phyloP scores from a whole-genome alignment of 352 stramenopile genomes.

The Phytophthora multivora region DNA sequence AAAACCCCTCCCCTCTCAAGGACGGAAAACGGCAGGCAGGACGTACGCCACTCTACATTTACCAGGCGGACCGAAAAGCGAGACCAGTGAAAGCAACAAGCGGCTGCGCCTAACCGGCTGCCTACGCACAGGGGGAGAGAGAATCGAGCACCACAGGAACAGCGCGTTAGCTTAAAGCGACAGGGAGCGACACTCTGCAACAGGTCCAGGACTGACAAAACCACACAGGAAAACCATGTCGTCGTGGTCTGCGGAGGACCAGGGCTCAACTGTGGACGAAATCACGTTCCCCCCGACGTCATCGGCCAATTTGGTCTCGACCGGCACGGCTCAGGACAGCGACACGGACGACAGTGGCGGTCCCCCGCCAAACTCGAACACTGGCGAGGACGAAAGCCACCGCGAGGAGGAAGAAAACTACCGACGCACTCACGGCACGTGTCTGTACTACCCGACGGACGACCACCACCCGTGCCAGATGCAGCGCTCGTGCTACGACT shows the following conservation, averaged over 20 bases:
- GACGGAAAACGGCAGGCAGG: not conserved
- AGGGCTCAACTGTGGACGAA: slow-evolving; percentile 24
- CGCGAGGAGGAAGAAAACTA: slow-evolving; percentile 10
- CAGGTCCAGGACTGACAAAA: not conserved
- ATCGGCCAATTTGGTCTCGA: slow-evolving; percentile 14
- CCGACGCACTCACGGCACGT: slow-evolving; percentile 42
- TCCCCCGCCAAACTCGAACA: not conserved
- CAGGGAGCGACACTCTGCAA: not conserved
- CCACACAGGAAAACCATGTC: slow-evolving; percentile 20
- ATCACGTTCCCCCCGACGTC: slow-evolving; percentile 29
- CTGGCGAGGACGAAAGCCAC: not conserved
- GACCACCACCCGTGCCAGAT: slow-evolving; percentile 43
- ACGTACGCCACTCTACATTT: slow-evolving; percentile 12
- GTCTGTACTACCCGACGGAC: slow-evolving; percentile 44
- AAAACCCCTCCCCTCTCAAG: not conserved
- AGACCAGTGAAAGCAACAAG: no score
- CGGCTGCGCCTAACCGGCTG: no score
- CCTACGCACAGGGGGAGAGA: slow-evolving; percentile 2
- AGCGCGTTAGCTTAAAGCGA: not conserved
- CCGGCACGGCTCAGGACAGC: not conserved
- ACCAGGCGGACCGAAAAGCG: not conserved
- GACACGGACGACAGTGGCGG: slow-evolving; percentile 15
- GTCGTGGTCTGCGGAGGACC: slow-evolving; percentile 27
- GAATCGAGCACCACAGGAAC: not conserved
- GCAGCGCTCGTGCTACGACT: slow-evolving; percentile 55